Conservation (phyloP, 1,284 basidiomycete species). For the Hymenochaete sp. region DNA sequence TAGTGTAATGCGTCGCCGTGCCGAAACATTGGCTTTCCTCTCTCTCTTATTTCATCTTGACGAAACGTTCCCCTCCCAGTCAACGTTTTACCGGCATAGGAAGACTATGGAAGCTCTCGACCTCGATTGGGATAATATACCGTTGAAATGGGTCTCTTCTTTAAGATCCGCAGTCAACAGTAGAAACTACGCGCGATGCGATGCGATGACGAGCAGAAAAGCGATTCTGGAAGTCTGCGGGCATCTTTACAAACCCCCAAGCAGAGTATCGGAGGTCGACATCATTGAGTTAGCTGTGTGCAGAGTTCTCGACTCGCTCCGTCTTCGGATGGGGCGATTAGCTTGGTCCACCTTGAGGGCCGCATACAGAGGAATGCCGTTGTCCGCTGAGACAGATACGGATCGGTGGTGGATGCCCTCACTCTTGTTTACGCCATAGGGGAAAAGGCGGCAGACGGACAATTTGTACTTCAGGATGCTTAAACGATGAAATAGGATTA, state of each 20-base stretch:
- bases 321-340: not conserved
- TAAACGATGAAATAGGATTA: too few relatives aligned
- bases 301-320: not conserved
- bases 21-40: not conserved
- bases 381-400: slow-evolving; percentile 5
- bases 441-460: too few relatives aligned
- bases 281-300: not conserved
- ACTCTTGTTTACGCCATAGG: too few relatives aligned
- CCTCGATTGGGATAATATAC: not conserved
- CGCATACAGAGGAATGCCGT: slow-evolving; percentile 9
- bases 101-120: not conserved
- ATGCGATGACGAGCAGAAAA: not conserved
- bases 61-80: slow-evolving; percentile 14
- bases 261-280: not conserved
- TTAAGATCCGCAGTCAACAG: slow-evolving; percentile 1
- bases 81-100: slow-evolving; percentile 5
- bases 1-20: not conserved
- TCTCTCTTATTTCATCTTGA: slow-evolving; percentile 9
- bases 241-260: too few relatives aligned
- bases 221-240: too few relatives aligned
- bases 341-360: slow-evolving; percentile 9
- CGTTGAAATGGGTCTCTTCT: slow-evolving; percentile 9
- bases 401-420: too few relatives aligned
- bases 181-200: slow-evolving; percentile 7
- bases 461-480: too few relatives aligned